Percentiles rank a stretch among this genome's conserved stretches.
Evolutionary conservation across 2,329 filamentous ascomycete genomes (phyloP).

Genomic region (Neonectria ditissima): DNA sequence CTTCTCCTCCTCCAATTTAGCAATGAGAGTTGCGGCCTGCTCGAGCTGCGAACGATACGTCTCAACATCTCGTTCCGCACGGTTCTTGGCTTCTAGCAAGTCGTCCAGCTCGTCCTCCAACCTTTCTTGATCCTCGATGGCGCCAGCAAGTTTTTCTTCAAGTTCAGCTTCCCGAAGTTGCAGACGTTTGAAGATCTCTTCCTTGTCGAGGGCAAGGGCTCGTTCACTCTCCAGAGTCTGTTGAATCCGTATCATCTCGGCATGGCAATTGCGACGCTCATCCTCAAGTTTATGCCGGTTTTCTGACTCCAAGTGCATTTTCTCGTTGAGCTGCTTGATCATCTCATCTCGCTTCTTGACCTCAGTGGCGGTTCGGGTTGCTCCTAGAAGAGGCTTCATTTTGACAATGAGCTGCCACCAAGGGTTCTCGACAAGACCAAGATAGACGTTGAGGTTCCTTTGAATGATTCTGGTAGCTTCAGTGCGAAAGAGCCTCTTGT

Average conservation of each 20-base stretch:
- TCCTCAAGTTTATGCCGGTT: constrained; percentile 88
- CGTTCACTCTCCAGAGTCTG: constrained; percentile 96
- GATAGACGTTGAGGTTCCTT: constrained; percentile 91
- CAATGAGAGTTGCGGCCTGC: constrained; percentile 89
- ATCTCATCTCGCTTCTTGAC: constrained; percentile 95
- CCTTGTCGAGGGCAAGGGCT: constrained; percentile 95
- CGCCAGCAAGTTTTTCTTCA: constrained; percentile 90
- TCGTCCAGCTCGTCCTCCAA: constrained; percentile 94
- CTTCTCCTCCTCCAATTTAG: constrained; percentile 88
- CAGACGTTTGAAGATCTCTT: constrained; percentile 98
- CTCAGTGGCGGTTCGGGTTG: constrained; percentile 90
- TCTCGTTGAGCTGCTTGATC: constrained; percentile 87
- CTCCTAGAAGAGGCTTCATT: constrained; percentile 95
- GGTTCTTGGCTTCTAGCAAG: constrained; percentile 88
- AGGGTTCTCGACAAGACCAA: constrained; percentile 88
- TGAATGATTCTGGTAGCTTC: constrained; percentile 97
- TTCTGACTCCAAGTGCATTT: constrained; percentile 80
- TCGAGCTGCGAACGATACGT: constrained; percentile 85
- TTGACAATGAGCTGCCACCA: constrained; percentile 97
- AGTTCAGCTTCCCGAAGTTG: constrained; percentile 92
- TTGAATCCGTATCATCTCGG: constrained; percentile 89
- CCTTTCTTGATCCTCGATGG: constrained; percentile 92
- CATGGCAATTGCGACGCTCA: constrained; percentile 86
- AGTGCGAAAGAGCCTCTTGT: constrained; percentile 93
- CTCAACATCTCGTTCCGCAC: constrained; percentile 86